phyloP scores from a whole-genome alignment of 106 monocot genomes.

The Iris macrosiphon region DNA sequence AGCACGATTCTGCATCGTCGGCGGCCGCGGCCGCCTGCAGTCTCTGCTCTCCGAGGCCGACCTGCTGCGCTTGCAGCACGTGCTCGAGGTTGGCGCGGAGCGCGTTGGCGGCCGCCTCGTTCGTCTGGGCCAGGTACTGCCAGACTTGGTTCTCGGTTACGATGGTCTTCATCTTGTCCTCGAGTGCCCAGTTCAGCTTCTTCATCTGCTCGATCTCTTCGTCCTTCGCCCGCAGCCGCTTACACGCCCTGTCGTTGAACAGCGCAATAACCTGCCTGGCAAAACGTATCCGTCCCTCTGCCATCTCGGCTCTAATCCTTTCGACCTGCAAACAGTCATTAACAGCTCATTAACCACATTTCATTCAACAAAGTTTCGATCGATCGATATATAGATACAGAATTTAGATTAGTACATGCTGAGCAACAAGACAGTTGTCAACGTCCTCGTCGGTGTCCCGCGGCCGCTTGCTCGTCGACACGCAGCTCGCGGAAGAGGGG shows the following conservation, averaged over 20 bases:
- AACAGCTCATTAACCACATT: too few relatives aligned
- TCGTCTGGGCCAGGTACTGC: constrained; percentile 48
- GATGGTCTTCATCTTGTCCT: constrained; percentile 33
- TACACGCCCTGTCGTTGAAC: constrained; percentile 14
- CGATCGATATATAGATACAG: too few relatives aligned
- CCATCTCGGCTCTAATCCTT: constrained; percentile 32
- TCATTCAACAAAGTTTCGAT: too few relatives aligned
- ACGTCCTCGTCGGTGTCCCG: too few relatives aligned
- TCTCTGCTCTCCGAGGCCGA: neutral
- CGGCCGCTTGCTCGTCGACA: too few relatives aligned
- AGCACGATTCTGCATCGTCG: constrained; percentile 49
- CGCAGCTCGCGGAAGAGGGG: too few relatives aligned
- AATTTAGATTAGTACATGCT: too few relatives aligned
- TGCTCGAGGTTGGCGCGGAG: constrained; percentile 58
- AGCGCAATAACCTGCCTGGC: constrained; percentile 16
- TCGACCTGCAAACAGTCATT: constrained; percentile 11
- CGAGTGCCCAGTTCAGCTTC: constrained; percentile 40
- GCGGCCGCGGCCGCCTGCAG: neutral
- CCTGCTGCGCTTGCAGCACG: constrained; percentile 26
- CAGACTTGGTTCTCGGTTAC: constrained; percentile 48
- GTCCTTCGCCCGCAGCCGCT: constrained; percentile 40
- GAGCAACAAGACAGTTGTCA: too few relatives aligned
- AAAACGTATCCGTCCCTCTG: constrained; percentile 11
- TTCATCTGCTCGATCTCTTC: constrained; percentile 42
- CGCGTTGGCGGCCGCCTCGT: constrained; percentile 36